These are phyloP conservation scores for Cladorrhinum sp. DNA, from an alignment of 2,329 filamentous ascomycete species.

Conservation along the genomic window DNA sequence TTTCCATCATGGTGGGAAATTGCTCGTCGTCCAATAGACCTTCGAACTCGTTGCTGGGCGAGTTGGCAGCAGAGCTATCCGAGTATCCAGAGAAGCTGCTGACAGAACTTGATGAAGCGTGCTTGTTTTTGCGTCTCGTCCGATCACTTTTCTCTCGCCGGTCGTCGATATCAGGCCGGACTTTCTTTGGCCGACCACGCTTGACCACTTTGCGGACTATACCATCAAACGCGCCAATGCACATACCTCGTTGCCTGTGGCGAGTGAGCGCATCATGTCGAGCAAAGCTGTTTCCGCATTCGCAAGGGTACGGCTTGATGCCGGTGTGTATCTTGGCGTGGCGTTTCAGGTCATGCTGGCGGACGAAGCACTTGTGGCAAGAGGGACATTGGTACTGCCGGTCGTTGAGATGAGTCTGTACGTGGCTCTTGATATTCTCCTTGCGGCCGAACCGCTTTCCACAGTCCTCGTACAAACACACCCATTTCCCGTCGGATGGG, in stretches of 20 bases:
- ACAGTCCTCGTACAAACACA: conserved; percentile 74
- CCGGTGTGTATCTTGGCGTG: conserved; percentile 97
- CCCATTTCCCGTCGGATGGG: conserved; percentile 72
- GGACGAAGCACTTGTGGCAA: conserved; percentile 93
- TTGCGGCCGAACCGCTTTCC: conserved; percentile 91
- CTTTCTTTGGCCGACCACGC: conserved; percentile 63
- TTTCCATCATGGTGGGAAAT: conserved; percentile 40
- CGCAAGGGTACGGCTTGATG: conserved; percentile 91
- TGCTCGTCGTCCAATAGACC: conserved; percentile 28
- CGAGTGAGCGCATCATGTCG: conserved; percentile 92
- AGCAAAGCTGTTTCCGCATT: conserved; percentile 91
- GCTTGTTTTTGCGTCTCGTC: conserved; percentile 53
- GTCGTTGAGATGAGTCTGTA: conserved; percentile 96
- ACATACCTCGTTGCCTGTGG: conserved; percentile 94
- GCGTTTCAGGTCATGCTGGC: conserved; percentile 94
- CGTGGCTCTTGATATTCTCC: conserved; percentile 97
- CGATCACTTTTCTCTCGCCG: conserved; percentile 56
- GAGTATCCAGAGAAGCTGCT: conserved; percentile 57
- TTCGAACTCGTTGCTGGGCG: conserved; percentile 48
- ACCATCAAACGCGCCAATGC: conserved; percentile 89
- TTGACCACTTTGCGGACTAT: conserved; percentile 59
- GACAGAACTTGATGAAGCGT: conserved; percentile 42
- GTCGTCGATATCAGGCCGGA: conserved; percentile 55
- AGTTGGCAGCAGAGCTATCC: conserved; percentile 54
- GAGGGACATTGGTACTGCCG: conserved; percentile 91